Percentiles rank a stretch among this genome's conserved stretches.
phyloP scores from a whole-genome alignment of 768 basidiomycete species.

The Gloeostereum incarnatum region DNA sequence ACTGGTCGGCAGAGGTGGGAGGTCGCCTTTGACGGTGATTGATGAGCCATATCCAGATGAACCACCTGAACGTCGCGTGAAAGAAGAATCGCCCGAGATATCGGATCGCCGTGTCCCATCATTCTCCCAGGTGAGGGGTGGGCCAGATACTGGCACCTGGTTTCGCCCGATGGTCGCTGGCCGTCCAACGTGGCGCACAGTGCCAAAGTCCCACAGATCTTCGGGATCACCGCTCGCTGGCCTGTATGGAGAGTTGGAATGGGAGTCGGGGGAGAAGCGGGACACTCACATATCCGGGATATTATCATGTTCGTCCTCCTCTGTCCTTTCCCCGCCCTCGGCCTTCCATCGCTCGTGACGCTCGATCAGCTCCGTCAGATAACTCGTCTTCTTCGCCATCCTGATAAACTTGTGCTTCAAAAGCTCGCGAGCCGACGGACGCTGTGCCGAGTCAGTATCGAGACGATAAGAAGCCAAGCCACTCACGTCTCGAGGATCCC shows the following conservation, averaged over 20 bases:
- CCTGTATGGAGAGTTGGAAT: not conserved
- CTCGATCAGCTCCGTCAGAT: slow-evolving; percentile 93
- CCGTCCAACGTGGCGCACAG: slow-evolving; percentile 68
- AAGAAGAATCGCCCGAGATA: slow-evolving; percentile 22
- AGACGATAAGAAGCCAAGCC: not conserved
- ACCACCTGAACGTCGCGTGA: slow-evolving; percentile 12
- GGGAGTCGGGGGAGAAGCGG: not conserved
- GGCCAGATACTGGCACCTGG: slow-evolving; percentile 51
- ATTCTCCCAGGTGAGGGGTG: slow-evolving; percentile 76
- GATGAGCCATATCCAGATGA: slow-evolving; percentile 28
- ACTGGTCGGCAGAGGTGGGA: slow-evolving; percentile 56
- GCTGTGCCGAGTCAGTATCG: slow-evolving; percentile 35
- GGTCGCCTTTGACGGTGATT: slow-evolving; percentile 43
- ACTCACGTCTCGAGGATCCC: slow-evolving; percentile 86
- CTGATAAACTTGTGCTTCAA: slow-evolving; percentile 95
- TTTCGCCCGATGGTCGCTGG: slow-evolving; percentile 62
- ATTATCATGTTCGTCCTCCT: slow-evolving; percentile 59
- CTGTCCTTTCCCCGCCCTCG: slow-evolving; percentile 71
- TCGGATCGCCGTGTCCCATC: slow-evolving; percentile 43
- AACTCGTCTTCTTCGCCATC: slow-evolving; percentile 90
- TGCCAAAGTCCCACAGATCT: slow-evolving; percentile 97
- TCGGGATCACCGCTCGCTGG: slow-evolving; percentile 46
- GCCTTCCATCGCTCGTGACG: slow-evolving; percentile 89
- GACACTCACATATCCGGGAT: slow-evolving; percentile 56
- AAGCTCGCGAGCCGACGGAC: slow-evolving; percentile 90